Percentiles rank a stretch among this genome's conserved stretches.
These are phyloP conservation scores for Aspergillus melleus DNA, from an alignment of 2,329 filamentous ascomycete genomes.

Conservation along the genomic window DNA sequence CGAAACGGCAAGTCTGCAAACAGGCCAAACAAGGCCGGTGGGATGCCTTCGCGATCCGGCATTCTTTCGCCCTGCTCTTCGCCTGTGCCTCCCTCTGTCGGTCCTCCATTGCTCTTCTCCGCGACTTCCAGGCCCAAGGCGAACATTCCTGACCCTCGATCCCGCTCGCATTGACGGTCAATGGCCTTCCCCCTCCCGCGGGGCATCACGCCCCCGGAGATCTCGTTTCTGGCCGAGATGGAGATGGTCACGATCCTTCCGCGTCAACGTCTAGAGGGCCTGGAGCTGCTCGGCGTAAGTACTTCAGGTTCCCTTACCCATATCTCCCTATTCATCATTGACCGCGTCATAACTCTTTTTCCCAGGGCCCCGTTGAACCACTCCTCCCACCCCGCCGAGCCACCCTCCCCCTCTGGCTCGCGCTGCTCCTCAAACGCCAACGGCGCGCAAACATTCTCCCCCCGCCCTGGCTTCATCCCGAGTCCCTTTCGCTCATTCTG, in stretches of 20 bases:
- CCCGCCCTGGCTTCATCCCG: slow-evolving; percentile 80
- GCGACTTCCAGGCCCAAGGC: background rate
- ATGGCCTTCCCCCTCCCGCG: slow-evolving; percentile 65
- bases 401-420: slow-evolving; percentile 87
- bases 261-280: slow-evolving; percentile 81
- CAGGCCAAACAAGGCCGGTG: background rate
- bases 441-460: slow-evolving; percentile 89
- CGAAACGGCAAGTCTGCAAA: background rate
- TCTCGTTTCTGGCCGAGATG: slow-evolving; percentile 96
- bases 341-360: background rate
- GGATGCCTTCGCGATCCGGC: background rate
- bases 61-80: background rate
- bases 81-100: background rate
- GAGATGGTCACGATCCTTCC: slow-evolving; percentile 91
- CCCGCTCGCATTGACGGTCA: slow-evolving; percentile 11
- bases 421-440: slow-evolving; percentile 90
- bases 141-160: background rate
- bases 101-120: background rate
- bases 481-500: slow-evolving; percentile 74
- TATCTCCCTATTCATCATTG: background rate
- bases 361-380: slow-evolving; percentile 72
- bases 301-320: background rate
- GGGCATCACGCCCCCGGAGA: slow-evolving; percentile 79
- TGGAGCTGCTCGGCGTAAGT: slow-evolving; percentile 82
- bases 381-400: slow-evolving; percentile 80